Evolutionary conservation across 2,329 filamentous ascomycete species (phyloP), one percentile per base, ranked within the genome.

Genomic region (Aureobasidium sp.): DNA sequence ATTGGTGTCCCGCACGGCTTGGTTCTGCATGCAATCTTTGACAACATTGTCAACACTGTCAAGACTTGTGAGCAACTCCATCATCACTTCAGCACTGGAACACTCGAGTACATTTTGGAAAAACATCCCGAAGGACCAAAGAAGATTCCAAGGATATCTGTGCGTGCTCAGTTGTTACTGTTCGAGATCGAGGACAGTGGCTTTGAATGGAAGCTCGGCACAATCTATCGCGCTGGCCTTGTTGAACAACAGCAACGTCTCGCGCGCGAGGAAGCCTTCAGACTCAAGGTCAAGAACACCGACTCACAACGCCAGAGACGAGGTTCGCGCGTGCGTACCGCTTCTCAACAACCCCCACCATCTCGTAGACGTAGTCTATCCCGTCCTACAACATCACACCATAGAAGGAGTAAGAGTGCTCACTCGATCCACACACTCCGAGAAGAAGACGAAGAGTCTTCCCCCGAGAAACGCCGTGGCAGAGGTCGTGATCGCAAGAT

Each of bases 151-250:
- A 93, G 90, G 70, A 79, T 99, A 25, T 93, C 91, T 0, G 67
- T 99, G 11, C 85, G 91, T 57, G 88, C 88, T 61, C 89, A 89
- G 68, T 89, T 89, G 5, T 80, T 99, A 27, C 77, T 96, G 2
- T 93, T 99, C 63, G 93, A 97, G 70, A 81, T 99, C 39, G 94
- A 99, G 75, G 94, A 99, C 72, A 93, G 94, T 55, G 88, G 90
- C 0, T 99, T 99, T 70, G 94, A 99, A 73, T 99, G 92, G 90
- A 97, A 97, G 72, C 79, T 99, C 11, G 91, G 92, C 17, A 87
- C 91, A 70, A 99, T 99, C 57, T 99, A 97, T 73, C 87, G 93
- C 36, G 85, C 90, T 49, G 94, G 95, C 0, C 81, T 93, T 22
- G 79, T 92, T 61, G 94, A 99, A 73, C 93, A 97, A 74, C 87